Evolutionary conservation across 768 basidiomycete genomes (phyloP).

Genomic region (Lactarius vividus): DNA sequence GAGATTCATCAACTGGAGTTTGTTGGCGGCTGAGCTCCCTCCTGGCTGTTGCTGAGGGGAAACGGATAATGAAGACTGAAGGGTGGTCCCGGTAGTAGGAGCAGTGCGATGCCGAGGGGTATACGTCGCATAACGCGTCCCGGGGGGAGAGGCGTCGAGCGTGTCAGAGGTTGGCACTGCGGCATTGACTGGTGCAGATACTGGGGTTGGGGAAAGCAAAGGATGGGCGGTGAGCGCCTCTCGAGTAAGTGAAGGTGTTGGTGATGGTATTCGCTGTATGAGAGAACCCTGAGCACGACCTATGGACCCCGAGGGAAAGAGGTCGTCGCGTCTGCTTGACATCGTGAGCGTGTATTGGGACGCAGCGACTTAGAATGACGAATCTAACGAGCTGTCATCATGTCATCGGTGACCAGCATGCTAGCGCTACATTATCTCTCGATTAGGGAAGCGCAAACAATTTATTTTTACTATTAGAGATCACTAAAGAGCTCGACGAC

Average conservation of each 20-base stretch:
- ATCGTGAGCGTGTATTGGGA: conserved; percentile 33
- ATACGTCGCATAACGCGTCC: conserved; percentile 68
- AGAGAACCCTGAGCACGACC: conserved; percentile 47
- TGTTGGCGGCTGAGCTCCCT: conserved; percentile 57
- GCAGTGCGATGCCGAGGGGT: conserved; percentile 65
- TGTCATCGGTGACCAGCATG: neutral
- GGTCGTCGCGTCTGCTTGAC: conserved; percentile 37
- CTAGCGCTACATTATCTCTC: neutral
- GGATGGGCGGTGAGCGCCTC: conserved; percentile 65
- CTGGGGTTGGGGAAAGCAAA: conserved; percentile 48
- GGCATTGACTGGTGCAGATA: conserved; percentile 33
- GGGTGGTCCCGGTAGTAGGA: conserved; percentile 46
- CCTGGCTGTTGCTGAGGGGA: conserved; percentile 46
- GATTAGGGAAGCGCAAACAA: neutral
- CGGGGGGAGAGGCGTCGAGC: conserved; percentile 25
- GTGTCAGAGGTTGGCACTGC: conserved; percentile 20
- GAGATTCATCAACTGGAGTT: conserved; percentile 68
- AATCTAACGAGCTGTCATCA: neutral
- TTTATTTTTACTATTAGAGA: neutral
- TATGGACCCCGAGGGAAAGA: conserved; percentile 55
- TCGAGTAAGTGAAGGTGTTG: conserved; percentile 32
- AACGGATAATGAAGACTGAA: conserved; percentile 38
- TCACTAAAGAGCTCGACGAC: neutral
- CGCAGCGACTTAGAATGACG: neutral
- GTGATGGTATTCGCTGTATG: conserved; percentile 43